Percentiles rank a stretch among this genome's conserved stretches.
phyloP scores from a whole-genome alignment of 2,329 filamentous ascomycete genomes.

The Pezicula radicicola region DNA sequence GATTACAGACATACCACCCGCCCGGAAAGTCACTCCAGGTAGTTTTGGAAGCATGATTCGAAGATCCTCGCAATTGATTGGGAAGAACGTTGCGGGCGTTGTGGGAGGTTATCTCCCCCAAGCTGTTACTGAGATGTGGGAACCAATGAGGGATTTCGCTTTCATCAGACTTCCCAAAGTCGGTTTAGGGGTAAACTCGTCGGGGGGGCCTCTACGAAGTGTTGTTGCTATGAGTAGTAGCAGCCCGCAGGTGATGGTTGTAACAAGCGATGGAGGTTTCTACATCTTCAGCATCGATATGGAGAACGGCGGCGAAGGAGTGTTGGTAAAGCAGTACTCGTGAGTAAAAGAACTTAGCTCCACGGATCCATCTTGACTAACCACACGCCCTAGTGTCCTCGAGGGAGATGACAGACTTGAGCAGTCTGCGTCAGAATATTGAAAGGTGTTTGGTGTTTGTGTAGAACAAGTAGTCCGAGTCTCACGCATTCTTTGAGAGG shows the following conservation, averaged over 20 bases:
- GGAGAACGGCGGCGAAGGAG: constrained; percentile 90
- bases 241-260: constrained; percentile 95
- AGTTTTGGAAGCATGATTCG: constrained; percentile 88
- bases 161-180: constrained; percentile 87
- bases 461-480: neutral
- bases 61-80: constrained; percentile 92
- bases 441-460: constrained; percentile 7
- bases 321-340: constrained; percentile 89
- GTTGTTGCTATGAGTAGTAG: constrained; percentile 98
- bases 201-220: constrained; percentile 65
- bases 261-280: constrained; percentile 92
- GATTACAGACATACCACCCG: constrained; percentile 21
- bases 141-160: constrained; percentile 90
- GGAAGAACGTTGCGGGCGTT: constrained; percentile 81
- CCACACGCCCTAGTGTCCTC: constrained; percentile 21
- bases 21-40: constrained; percentile 56
- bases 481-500: neutral
- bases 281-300: constrained; percentile 95
- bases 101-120: constrained; percentile 90
- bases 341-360: constrained; percentile 46
- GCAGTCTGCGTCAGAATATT: constrained; percentile 25
- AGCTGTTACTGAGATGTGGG: constrained; percentile 97
- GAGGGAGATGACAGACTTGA: constrained; percentile 30
- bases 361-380: constrained; percentile 1
- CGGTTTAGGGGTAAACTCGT: constrained; percentile 27